These are phyloP conservation scores for Diplosphaera chodatii DNA, from an alignment of 139 green algal genomes.

Conservation along the genomic window DNA sequence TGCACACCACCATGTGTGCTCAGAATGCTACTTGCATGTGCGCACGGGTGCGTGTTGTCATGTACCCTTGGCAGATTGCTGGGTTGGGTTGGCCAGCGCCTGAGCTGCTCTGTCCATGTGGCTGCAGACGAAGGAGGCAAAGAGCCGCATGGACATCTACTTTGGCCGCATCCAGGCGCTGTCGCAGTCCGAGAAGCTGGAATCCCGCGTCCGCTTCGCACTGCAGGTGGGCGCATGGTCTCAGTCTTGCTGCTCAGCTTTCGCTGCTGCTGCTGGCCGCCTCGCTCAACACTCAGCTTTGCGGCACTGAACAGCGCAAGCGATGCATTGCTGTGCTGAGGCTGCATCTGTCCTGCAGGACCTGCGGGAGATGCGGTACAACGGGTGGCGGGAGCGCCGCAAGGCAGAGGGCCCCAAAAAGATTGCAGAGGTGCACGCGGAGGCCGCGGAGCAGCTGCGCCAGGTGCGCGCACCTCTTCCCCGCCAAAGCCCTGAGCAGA, in stretches of 20 bases:
- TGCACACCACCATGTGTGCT: no score
- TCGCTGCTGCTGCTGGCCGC: no score
- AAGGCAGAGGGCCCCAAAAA: conserved; percentile 88
- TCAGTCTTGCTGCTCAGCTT: not conserved
- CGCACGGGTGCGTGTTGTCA: no score
- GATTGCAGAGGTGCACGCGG: conserved; percentile 67
- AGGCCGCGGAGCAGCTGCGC: conserved; percentile 35
- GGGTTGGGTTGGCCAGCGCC: no score
- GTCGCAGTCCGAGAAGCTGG: conserved; percentile 45
- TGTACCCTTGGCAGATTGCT: no score
- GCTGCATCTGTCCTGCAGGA: conserved; percentile 44
- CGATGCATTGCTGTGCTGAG: no score
- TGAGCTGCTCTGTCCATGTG: no score
- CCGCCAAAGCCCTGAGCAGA: no score
- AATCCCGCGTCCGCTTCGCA: conserved; percentile 79
- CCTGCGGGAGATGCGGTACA: conserved; percentile 50
- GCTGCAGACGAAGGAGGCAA: conserved; percentile 1
- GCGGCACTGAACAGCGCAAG: no score
- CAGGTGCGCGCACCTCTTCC: no score
- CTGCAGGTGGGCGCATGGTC: conserved; percentile 37
- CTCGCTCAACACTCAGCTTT: no score
- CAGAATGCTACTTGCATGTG: no score
- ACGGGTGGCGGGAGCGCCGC: conserved; percentile 59
- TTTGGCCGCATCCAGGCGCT: conserved; percentile 71
- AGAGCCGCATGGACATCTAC: conserved; percentile 72